Evolutionary conservation across 2,329 filamentous ascomycete genomes (phyloP), one percentile per base, ranked within the genome.

Genomic region (Neodidymelliopsis sp.): DNA sequence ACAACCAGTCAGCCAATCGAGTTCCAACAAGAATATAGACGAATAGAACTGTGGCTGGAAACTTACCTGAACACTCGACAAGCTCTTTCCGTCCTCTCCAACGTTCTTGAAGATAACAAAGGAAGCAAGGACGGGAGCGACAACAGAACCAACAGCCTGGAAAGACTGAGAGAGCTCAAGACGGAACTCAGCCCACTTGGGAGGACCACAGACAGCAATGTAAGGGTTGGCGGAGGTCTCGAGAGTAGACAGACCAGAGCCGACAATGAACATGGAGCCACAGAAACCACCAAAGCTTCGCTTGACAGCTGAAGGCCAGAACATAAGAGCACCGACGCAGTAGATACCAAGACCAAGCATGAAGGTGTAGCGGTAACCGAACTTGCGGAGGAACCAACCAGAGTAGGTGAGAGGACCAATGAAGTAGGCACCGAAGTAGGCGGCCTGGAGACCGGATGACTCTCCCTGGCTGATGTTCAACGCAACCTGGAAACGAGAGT

Each of bases 161-260:
- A 91, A 87, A 43, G 87, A 86, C 70, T 92, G 90, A 1, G 88
- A 86, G 41, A 91, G 75, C 72, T 91, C 89, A 75, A 92, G 84
- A 57, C 89, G 84, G 54, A 91, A 85, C 67, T 93, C 88, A 5
- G 87, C 84, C 70, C 86, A 90, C 56, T 82, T 81, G 6, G 88
- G 86, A 3, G 88, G 89, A 36, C 90, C 90, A 67, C 89, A 92
- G 74, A 79, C 81, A 27, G 85, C 84, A 55, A 89, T 84, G 72
- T 87, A 94, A 0, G 88, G 87, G 70, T 92, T 90, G 5, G 89
- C 89, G 1, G 87, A 86, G 0, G 88, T 90, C 73, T 92, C 89
- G 13, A 92, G 82, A 0, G 88, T 88, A 1, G 85, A 85, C 0
- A 91, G 78, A 4, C 88, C 88, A 47, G 85, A 86, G 22, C 88